Evolutionary conservation across 2,329 filamentous ascomycete species (phyloP).

Genomic region (Blumeriella jaapii): DNA sequence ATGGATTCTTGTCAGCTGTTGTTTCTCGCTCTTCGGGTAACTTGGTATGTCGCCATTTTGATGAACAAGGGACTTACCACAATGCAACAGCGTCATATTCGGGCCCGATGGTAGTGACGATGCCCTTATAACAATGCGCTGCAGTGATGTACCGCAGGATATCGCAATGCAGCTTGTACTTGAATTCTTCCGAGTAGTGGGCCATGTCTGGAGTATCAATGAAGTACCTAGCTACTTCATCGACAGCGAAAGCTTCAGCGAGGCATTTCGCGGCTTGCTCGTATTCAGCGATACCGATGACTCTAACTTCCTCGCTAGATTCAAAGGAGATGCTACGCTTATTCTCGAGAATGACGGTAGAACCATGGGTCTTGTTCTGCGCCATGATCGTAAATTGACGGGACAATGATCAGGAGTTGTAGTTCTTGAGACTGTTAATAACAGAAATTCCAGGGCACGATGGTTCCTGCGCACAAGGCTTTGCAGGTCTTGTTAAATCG

Average conservation of each 20-base stretch:
- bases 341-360: conserved; percentile 21
- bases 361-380: conserved; percentile 30
- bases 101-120: conserved; percentile 63
- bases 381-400: conserved; percentile 23
- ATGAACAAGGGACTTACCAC: conserved; percentile 44
- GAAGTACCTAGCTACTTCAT: conserved; percentile 65
- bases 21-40: background rate
- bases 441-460: background rate
- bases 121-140: conserved; percentile 61
- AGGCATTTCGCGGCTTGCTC: conserved; percentile 60
- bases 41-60: too few relatives aligned
- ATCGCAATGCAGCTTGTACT: conserved; percentile 66
- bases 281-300: conserved; percentile 54
- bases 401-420: background rate
- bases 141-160: conserved; percentile 70
- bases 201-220: conserved; percentile 59
- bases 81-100: conserved; percentile 70
- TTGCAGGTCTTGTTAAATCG: conserved; percentile 29
- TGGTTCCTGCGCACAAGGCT: conserved; percentile 20
- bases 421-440: conserved; percentile 14
- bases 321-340: conserved; percentile 21
- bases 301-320: conserved; percentile 45
- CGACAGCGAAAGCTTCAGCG: conserved; percentile 65
- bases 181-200: conserved; percentile 50
- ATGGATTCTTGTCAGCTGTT: conserved; percentile 1